These are phyloP conservation scores for Biscogniauxia sp. DNA, from an alignment of 2,329 filamentous ascomycete species.

Conservation along the genomic window DNA sequence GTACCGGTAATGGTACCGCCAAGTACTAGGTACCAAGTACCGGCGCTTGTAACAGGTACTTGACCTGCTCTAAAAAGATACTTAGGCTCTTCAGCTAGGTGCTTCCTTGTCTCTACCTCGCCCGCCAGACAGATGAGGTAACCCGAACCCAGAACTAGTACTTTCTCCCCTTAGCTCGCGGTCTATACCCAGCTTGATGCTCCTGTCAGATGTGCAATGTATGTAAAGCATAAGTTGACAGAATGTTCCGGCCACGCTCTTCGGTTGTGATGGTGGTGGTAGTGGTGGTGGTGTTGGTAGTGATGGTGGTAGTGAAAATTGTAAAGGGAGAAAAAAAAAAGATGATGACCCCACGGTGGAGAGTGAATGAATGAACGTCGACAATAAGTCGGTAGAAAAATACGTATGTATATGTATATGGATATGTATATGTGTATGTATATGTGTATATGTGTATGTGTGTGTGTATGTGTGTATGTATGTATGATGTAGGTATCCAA, in stretches of 20 bases:
- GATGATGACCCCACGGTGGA: no score
- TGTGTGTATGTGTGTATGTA: not conserved
- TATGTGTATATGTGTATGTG: not conserved
- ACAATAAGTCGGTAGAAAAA: conserved; percentile 1
- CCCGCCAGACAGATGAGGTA: not conserved
- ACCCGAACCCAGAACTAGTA: not conserved
- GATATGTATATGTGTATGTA: conserved; percentile 1
- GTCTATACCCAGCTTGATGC: no score
- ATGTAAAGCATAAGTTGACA: not conserved
- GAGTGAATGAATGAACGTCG: conserved; percentile 6
- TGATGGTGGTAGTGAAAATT: not conserved
- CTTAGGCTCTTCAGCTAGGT: not conserved
- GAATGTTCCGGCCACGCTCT: not conserved
- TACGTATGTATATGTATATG: not conserved
- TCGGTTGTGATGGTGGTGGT: not conserved
- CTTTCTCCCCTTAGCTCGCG: not conserved
- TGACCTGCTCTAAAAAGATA: not conserved
- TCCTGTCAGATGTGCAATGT: not conserved
- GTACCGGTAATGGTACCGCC: no score
- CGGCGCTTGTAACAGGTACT: not conserved
- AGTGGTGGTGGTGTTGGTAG: conserved; percentile 17
- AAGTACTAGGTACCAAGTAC: not conserved
- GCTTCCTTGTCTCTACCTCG: not conserved
- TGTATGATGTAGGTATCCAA: conserved; percentile 5
- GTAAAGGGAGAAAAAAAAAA: not conserved